A percentile compares a stretch with the other conserved stretches of the same genome.
phyloP scores from a whole-genome alignment of 306 rosid species.

The Dalbergia cochinchinensis region DNA sequence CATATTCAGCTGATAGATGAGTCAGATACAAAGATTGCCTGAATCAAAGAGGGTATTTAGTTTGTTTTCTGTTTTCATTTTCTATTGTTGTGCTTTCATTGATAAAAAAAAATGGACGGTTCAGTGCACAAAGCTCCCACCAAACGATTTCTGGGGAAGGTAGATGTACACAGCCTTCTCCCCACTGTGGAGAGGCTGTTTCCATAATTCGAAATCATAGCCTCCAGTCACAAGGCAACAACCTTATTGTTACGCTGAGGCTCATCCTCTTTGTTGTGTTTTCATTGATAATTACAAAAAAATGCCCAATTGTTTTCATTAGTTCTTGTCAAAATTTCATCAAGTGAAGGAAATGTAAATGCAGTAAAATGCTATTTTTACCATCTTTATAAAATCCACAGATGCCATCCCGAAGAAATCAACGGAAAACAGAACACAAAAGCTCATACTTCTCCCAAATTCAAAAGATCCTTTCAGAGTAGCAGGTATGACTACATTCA shows the following conservation, averaged over 20 bases:
- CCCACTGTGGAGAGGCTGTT: too few relatives aligned
- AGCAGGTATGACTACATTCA: slow-evolving; percentile 60
- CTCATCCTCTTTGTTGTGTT: not conserved
- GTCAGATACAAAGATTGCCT: not conserved
- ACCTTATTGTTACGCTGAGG: too few relatives aligned
- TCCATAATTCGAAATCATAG: too few relatives aligned
- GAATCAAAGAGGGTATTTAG: not conserved
- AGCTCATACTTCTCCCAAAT: slow-evolving; percentile 61
- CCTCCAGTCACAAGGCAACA: too few relatives aligned
- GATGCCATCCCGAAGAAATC: slow-evolving; percentile 59
- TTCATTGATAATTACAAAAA: not conserved
- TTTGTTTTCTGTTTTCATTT: not conserved
- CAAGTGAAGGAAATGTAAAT: slow-evolving; percentile 1
- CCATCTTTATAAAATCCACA: slow-evolving; percentile 50
- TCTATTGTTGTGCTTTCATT: slow-evolving; percentile 4
- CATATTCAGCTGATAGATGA: not conserved
- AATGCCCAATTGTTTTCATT: not conserved
- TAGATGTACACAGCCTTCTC: too few relatives aligned
- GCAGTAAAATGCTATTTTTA: not conserved
- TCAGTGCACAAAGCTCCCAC: too few relatives aligned
- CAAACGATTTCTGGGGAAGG: too few relatives aligned
- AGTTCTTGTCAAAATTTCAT: not conserved
- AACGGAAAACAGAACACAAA: slow-evolving; percentile 50
- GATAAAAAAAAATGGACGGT: too few relatives aligned
- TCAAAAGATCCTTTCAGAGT: slow-evolving; percentile 55